Evolutionary conservation across 352 stramenopile genomes (phyloP), one percentile per base, ranked within the genome.

Genomic region (Achlya hypogyna): DNA sequence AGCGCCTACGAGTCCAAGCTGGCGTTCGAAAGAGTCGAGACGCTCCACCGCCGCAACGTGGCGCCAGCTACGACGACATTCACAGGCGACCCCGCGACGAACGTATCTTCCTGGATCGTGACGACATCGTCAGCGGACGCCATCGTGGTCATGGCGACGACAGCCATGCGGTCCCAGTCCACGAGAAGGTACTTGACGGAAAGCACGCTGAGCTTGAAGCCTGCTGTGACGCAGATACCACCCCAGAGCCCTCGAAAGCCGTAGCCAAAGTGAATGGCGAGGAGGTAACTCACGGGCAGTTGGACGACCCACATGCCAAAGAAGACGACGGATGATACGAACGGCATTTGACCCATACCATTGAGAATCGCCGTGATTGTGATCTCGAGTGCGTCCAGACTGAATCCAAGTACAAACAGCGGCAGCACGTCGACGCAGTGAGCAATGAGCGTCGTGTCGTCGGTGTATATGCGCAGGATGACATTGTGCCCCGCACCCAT

Each of bases 241-340:
- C 74, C 42, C 80, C 82, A 91, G 32, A 91, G 76, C 29, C 76
- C 82, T 2, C 76, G 71, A 43, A 91, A 89, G 8, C 80, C 80
- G 43, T 79, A 82, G 35, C 74, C 75, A 16, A 6, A 54, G 29
- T 54, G 49, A 16, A 54, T 54, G 6, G 49, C 49, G 8, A 54
- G 29, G 12, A 83, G 49, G 63, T 89, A 89, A n/a, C 78, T 78
- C 32, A 87, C 71, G 2, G 82, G 80, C 3, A 91, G 67, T 29
- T 89, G 84, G 65, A 91, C 73, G 58, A 75, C 66, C 82, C 82
- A 91, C 54, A 79, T 87, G 28, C 77, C 79, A 63, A 85, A 14
- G 29, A 42, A 25, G 28, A 69, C 27, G 8, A 54, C 49, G 29
- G 6, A 16, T 27, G 79, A 82, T 5, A 79, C 81, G 4, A 89